Evolutionary conservation across 1,284 basidiomycete species (phyloP).

Genomic region (Leccinum angustisporum): DNA sequence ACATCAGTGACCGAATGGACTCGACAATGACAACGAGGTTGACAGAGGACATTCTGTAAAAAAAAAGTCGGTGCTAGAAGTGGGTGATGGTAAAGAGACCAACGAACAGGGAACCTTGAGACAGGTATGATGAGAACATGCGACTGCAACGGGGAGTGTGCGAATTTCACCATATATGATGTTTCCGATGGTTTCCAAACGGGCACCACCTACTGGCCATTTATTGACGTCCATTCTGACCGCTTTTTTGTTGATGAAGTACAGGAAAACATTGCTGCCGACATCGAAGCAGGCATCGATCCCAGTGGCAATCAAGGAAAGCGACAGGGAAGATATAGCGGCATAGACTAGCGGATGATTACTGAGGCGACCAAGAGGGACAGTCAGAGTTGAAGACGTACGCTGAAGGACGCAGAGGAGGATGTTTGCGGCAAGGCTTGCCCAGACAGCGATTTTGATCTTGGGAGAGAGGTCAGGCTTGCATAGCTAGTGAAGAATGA

Average conservation of each 20-base stretch:
- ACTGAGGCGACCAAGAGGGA: background rate
- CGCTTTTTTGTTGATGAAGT: slow-evolving; percentile 80
- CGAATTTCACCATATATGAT: slow-evolving; percentile 73
- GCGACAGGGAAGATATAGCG: slow-evolving; percentile 80
- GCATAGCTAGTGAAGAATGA: slow-evolving; percentile 4
- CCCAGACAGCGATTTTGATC: slow-evolving; percentile 88
- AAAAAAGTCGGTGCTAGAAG: slow-evolving; percentile 16
- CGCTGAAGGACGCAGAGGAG: slow-evolving; percentile 67
- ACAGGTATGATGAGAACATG: slow-evolving; percentile 14
- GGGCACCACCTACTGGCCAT: slow-evolving; percentile 91
- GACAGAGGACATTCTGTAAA: slow-evolving; percentile 76
- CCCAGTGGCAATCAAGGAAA: slow-evolving; percentile 88
- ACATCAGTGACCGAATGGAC: slow-evolving; percentile 69
- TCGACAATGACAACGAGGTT: slow-evolving; percentile 87
- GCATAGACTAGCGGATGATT: slow-evolving; percentile 65
- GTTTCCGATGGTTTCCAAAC: slow-evolving; percentile 90
- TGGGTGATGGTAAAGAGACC: background rate
- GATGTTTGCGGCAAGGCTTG: slow-evolving; percentile 79
- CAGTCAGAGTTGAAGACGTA: slow-evolving; percentile 34
- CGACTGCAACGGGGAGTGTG: background rate
- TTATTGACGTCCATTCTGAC: slow-evolving; percentile 73
- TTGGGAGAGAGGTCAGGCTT: slow-evolving; percentile 32
- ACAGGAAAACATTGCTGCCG: slow-evolving; percentile 85
- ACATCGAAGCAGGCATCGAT: slow-evolving; percentile 92
- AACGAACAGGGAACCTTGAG: slow-evolving; percentile 65